These are phyloP conservation scores for Fistulina hepatica DNA, from an alignment of 1,284 basidiomycete species.

Conservation along the genomic window DNA sequence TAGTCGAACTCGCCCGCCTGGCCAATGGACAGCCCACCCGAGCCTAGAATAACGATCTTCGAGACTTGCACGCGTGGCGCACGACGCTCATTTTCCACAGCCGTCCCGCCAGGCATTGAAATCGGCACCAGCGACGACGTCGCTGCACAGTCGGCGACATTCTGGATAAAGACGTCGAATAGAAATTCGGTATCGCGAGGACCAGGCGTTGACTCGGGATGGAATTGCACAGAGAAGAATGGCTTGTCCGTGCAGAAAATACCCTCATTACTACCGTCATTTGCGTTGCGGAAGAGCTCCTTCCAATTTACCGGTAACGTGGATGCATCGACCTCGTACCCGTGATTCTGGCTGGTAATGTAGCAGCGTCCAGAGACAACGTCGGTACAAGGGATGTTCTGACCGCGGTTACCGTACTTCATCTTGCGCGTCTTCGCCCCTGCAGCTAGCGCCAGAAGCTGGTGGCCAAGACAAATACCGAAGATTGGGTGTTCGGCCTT, in stretches of 20 bases:
- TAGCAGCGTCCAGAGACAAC: slow-evolving; percentile 92
- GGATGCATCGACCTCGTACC: slow-evolving; percentile 85
- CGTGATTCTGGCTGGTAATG: slow-evolving; percentile 99
- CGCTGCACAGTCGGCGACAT: slow-evolving; percentile 65
- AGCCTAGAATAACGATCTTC: slow-evolving; percentile 95
- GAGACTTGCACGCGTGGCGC: slow-evolving; percentile 72
- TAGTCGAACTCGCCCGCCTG: slow-evolving; percentile 99
- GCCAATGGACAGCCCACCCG: slow-evolving; percentile 96
- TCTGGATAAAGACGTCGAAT: slow-evolving; percentile 95
- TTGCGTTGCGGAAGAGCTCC: slow-evolving; percentile 93
- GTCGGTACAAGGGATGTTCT: slow-evolving; percentile 98
- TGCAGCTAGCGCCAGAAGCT: slow-evolving; percentile 90
- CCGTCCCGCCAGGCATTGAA: slow-evolving; percentile 78
- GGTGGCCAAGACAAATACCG: slow-evolving; percentile 98
- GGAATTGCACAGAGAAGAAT: slow-evolving; percentile 99
- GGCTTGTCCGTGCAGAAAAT: slow-evolving; percentile 89
- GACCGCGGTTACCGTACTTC: slow-evolving; percentile 99
- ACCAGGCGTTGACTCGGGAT: slow-evolving; percentile 97
- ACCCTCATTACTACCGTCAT: slow-evolving; percentile 96
- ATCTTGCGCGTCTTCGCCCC: slow-evolving; percentile 95
- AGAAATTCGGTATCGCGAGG: slow-evolving; percentile 98
- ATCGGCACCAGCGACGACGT: slow-evolving; percentile 69
- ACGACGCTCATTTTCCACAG: slow-evolving; percentile 72
- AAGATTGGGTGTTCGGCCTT: slow-evolving; percentile 82
- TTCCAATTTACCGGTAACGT: slow-evolving; percentile 84